Percentiles rank a stretch among this genome's conserved stretches.
These are phyloP conservation scores for Lathyrus sativus DNA, from an alignment of 306 rosid genomes.

Conservation along the genomic window DNA sequence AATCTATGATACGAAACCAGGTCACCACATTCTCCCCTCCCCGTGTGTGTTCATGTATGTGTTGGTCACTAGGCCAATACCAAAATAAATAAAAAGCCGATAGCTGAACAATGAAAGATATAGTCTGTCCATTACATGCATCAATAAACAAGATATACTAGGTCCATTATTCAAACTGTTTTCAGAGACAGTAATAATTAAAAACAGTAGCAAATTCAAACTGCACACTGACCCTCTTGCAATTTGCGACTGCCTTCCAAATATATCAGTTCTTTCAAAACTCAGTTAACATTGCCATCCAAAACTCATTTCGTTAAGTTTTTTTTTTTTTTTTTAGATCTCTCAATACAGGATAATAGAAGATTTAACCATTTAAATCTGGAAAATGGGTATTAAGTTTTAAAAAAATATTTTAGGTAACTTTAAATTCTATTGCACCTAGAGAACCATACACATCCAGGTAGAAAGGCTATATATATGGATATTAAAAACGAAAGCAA, in stretches of 20 bases:
- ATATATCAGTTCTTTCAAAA: not conserved
- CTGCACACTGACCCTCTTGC: not conserved
- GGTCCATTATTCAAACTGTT: conserved; percentile 65
- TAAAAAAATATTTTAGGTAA: conserved; percentile 4
- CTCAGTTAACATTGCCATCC: not conserved
- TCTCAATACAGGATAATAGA: not conserved
- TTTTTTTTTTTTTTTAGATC: too few relatives aligned
- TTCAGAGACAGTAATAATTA: conserved; percentile 31
- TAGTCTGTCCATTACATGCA: not conserved
- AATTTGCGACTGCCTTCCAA: not conserved
- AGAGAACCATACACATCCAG: not conserved
- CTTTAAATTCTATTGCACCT: conserved; percentile 18
- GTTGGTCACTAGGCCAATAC: too few relatives aligned
- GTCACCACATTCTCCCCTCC: too few relatives aligned
- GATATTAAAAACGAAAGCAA: not conserved
- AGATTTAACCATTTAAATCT: conserved; percentile 1
- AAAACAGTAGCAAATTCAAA: conserved; percentile 27
- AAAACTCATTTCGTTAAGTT: not conserved
- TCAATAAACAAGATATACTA: conserved; percentile 1
- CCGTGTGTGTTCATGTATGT: too few relatives aligned
- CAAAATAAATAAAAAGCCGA: not conserved
- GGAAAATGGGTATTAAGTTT: not conserved
- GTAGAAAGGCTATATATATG: not conserved
- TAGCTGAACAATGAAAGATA: not conserved
- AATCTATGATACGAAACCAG: too few relatives aligned